Evolutionary conservation across 192 early-diverging fungal species (phyloP).

Genomic region (Coemansia sp.): DNA sequence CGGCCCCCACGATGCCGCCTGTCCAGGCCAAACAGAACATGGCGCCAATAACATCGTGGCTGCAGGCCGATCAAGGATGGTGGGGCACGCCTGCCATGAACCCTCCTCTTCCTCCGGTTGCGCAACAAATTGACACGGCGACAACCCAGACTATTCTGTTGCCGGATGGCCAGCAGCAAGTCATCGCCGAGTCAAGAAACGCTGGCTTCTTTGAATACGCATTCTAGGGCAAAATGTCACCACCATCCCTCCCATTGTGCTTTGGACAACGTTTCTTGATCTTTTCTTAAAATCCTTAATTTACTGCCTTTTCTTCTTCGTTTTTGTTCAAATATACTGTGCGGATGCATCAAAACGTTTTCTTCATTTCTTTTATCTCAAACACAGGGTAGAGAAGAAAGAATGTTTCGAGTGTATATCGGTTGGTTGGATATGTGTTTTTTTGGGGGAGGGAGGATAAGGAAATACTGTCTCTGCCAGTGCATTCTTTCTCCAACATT

Average conservation of each 20-base stretch:
- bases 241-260: neutral
- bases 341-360: no score
- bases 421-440: no score
- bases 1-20: neutral
- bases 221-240: neutral
- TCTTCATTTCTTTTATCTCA: no score
- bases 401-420: no score
- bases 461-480: neutral
- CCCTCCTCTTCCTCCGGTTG: neutral
- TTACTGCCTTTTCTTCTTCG: neutral
- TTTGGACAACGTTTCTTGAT: neutral
- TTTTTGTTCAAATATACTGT: neutral
- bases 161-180: neutral
- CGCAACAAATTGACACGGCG: neutral
- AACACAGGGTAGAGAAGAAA: no score
- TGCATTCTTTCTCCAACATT: neutral
- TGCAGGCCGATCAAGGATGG: neutral
- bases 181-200: constrained; percentile 3
- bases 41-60: neutral
- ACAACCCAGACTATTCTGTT: neutral
- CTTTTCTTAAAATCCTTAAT: neutral
- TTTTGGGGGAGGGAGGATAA: no score
- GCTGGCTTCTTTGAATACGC: constrained; percentile 5
- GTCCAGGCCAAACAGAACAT: neutral
- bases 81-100: neutral